A percentile compares a stretch with the other conserved stretches of the same genome.
Conservation (phyloP, 345 rosid genomes). For the Cochlearia excelsa region DNA sequence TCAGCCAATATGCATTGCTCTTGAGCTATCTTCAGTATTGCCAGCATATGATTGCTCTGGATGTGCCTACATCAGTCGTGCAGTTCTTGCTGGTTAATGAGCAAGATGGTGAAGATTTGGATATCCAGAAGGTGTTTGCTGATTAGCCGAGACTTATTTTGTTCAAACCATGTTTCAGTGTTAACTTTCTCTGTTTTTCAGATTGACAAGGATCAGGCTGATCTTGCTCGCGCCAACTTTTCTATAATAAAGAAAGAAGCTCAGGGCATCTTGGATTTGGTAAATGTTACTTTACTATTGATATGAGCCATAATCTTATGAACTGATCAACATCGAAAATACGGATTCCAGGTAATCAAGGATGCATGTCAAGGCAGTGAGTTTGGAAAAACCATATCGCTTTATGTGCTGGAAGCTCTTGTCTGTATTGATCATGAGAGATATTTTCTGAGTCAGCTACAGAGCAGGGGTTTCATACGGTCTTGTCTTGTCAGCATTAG, state of each 20-base stretch:
- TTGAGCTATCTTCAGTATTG: conserved; percentile 95
- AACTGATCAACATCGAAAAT: conserved; percentile 22
- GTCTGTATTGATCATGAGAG: conserved; percentile 81
- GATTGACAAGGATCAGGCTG: conserved; percentile 88
- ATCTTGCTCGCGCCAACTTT: conserved; percentile 77
- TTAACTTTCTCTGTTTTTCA: conserved; percentile 35
- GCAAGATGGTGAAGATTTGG: conserved; percentile 81
- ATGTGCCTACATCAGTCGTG: conserved; percentile 73
- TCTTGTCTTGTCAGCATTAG: conserved; percentile 70
- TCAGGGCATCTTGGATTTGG: conserved; percentile 84
- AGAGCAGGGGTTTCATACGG: conserved; percentile 86
- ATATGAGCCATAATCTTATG: conserved; percentile 8
- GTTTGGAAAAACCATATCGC: conserved; percentile 82
- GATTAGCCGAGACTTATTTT: conserved; percentile 13
- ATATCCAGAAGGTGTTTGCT: conserved; percentile 61
- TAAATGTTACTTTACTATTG: conserved; percentile 31
- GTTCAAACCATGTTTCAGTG: conserved; percentile 5
- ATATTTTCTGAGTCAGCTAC: conserved; percentile 85
- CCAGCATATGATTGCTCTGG: conserved; percentile 80
- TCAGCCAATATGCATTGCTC: conserved; percentile 88
- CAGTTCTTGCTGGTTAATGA: conserved; percentile 73
- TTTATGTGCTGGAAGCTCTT: conserved; percentile 83
- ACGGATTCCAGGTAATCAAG: conserved; percentile 61
- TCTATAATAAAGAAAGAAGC: conserved; percentile 79
- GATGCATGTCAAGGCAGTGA: conserved; percentile 91